Conservation (phyloP, 2,329 filamentous ascomycete genomes). For the Alternaria sp. region DNA sequence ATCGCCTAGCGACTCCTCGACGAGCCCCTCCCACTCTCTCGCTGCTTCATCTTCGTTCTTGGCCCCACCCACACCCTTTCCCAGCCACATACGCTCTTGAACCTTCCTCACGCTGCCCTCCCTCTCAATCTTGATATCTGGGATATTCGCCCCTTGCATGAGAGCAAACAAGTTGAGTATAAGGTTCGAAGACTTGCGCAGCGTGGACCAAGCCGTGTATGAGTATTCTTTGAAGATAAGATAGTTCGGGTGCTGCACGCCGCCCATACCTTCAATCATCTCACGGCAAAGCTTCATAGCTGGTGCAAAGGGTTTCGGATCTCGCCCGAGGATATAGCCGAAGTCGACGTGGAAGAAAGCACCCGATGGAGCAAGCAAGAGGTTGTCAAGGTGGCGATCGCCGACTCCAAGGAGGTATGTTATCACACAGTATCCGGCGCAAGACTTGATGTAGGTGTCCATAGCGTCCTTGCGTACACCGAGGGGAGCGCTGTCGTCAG, state of each 20-base stretch:
- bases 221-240: constrained; percentile 93
- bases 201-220: constrained; percentile 90
- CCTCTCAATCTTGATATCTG: constrained; percentile 89
- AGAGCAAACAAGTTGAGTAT: constrained; percentile 95
- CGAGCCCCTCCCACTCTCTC: constrained; percentile 84
- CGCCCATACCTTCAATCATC: constrained; percentile 99
- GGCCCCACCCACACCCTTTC: constrained; percentile 62
- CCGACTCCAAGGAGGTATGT: constrained; percentile 97
- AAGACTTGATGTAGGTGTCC: constrained; percentile 95
- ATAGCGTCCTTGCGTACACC: constrained; percentile 91
- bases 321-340: constrained; percentile 94
- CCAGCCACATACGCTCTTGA: constrained; percentile 90
- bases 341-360: constrained; percentile 99
- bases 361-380: constrained; percentile 86
- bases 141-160: constrained; percentile 98
- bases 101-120: constrained; percentile 96
- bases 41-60: constrained; percentile 84
- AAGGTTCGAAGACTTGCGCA: constrained; percentile 88
- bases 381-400: constrained; percentile 93
- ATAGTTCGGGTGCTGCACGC: constrained; percentile 81
- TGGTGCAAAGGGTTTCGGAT: constrained; percentile 96
- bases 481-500: constrained; percentile 80
- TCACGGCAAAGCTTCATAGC: constrained; percentile 97
- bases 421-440: constrained; percentile 97
- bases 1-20: constrained; percentile 83